Percentiles rank a stretch among this genome's conserved stretches.
phyloP scores from a whole-genome alignment of 2,329 filamentous ascomycete species.

The Verticillium longisporum region DNA sequence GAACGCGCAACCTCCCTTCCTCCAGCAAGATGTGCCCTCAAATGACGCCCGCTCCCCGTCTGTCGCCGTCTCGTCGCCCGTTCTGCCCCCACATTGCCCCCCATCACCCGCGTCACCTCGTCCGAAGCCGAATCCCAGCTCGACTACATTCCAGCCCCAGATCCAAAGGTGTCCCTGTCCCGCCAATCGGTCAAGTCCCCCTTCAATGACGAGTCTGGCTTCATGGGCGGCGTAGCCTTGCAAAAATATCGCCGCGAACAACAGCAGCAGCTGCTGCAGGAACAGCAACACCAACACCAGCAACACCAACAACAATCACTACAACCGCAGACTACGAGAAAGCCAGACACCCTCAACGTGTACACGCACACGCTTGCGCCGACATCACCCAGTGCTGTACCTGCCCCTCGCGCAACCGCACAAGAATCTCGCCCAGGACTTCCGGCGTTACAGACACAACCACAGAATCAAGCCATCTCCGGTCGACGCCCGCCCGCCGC shows the following conservation, averaged over 20 bases:
- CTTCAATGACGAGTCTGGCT: slow-evolving; percentile 34
- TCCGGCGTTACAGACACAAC: neutral
- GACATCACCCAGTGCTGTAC: slow-evolving; percentile 17
- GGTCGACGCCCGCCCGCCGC: slow-evolving; percentile 37
- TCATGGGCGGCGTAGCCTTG: slow-evolving; percentile 49
- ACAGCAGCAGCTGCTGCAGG: slow-evolving; percentile 16
- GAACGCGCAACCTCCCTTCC: slow-evolving; percentile 29
- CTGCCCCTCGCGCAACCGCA: neutral
- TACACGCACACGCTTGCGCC: slow-evolving; percentile 26
- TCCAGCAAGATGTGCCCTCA: slow-evolving; percentile 29
- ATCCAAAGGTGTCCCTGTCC: slow-evolving; percentile 17
- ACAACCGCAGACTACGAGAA: slow-evolving; percentile 11
- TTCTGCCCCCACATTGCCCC: slow-evolving; percentile 41
- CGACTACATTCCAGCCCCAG: slow-evolving; percentile 4
- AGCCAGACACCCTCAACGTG: slow-evolving; percentile 11
- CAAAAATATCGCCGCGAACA: slow-evolving; percentile 39
- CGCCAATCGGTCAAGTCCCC: slow-evolving; percentile 22
- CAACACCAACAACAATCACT: slow-evolving; percentile 23
- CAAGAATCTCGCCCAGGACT: neutral
- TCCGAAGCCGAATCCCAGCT: slow-evolving; percentile 20
- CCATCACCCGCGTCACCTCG: slow-evolving; percentile 42
- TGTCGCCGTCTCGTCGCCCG: slow-evolving; percentile 24
- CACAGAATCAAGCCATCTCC: slow-evolving; percentile 11
- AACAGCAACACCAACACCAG: slow-evolving; percentile 30
- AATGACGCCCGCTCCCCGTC: slow-evolving; percentile 24